Evolutionary conservation across 2,329 filamentous ascomycete species (phyloP).

Genomic region (Arthroderma uncinatum): DNA sequence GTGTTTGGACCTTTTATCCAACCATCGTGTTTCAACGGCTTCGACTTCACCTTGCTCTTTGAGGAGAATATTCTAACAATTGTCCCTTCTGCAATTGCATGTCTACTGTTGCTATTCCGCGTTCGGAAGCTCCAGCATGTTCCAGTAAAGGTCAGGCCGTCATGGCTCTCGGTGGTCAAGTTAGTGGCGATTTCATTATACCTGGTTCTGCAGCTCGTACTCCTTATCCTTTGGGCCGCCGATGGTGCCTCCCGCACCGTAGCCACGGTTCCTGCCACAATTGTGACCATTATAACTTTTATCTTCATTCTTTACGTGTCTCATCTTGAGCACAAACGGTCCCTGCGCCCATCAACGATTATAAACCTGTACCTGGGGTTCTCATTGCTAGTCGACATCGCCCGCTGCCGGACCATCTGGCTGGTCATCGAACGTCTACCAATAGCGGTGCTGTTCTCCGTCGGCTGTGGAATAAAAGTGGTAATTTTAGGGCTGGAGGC

Average conservation of each 20-base stretch:
- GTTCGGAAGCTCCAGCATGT: not conserved
- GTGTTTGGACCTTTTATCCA: conserved; percentile 20
- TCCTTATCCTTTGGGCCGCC: too few species aligned
- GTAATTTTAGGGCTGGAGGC: not conserved
- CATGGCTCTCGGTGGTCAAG: not conserved
- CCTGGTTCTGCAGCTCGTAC: not conserved
- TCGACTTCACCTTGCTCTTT: conserved; percentile 25
- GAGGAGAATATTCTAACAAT: conserved; percentile 20
- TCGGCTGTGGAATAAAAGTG: not conserved
- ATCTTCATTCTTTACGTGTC: not conserved
- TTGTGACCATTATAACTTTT: too few species aligned
- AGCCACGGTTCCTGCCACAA: too few species aligned
- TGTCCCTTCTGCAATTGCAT: not conserved
- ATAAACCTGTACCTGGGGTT: conserved; percentile 34
- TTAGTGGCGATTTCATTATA: not conserved
- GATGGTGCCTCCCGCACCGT: too few species aligned
- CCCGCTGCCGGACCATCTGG: conserved; percentile 25
- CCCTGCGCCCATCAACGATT: conserved; percentile 31
- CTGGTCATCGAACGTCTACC: not conserved
- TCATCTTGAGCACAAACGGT: conserved; percentile 27
- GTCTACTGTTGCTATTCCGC: conserved; percentile 10
- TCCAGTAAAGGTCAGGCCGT: not conserved
- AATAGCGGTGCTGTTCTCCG: not conserved
- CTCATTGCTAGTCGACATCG: conserved; percentile 32
- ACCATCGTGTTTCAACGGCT: conserved; percentile 18